phyloP scores from a whole-genome alignment of 1,284 basidiomycete genomes.

The Spongispora temasekensis region DNA sequence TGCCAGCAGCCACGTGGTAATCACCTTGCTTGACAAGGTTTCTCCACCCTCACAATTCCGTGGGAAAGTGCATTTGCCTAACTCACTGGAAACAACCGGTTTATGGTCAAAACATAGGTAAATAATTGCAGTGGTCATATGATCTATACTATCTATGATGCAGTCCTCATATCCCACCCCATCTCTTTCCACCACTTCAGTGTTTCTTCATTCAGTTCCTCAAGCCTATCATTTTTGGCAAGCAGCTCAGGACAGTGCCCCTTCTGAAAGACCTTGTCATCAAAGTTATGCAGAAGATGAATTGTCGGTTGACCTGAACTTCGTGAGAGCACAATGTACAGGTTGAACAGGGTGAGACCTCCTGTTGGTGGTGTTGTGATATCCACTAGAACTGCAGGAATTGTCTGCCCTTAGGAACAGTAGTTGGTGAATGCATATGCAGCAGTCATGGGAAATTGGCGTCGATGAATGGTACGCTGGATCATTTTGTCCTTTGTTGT shows the following conservation, averaged over 20 bases:
- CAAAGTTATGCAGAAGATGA: not conserved
- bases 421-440: no score
- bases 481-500: not conserved
- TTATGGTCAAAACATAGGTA: no score
- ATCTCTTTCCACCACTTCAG: not conserved
- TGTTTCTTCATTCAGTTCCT: not conserved
- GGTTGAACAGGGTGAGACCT: not conserved
- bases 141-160: no score
- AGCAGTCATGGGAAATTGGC: not conserved
- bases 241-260: not conserved
- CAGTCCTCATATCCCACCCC: not conserved
- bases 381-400: not conserved
- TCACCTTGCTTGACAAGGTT: no score
- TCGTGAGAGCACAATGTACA: not conserved
- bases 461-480: not conserved
- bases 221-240: not conserved
- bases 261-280: not conserved
- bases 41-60: no score
- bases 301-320: not conserved
- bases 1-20: constrained; percentile 76
- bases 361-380: not conserved
- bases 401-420: not conserved
- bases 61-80: no score
- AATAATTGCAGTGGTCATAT: no score
- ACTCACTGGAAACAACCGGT: no score